A percentile compares a stretch with the other conserved stretches of the same genome.
phyloP scores from a whole-genome alignment of 164 flowering plant species.

The Pachysandra terminalis region DNA sequence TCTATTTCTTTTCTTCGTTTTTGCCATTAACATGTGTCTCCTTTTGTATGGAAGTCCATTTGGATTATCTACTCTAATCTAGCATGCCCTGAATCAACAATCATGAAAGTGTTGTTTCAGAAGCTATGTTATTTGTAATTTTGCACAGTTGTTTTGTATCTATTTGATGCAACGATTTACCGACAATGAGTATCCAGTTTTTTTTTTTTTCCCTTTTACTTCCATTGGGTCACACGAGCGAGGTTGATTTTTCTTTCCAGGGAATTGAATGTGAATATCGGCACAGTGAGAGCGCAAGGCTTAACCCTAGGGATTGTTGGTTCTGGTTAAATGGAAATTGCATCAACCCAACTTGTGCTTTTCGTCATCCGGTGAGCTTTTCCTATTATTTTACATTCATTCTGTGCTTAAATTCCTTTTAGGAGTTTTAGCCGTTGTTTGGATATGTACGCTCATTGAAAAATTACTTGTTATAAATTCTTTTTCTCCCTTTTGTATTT shows the following conservation, averaged over 20 bases:
- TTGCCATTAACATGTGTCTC: background rate
- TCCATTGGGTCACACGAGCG: background rate
- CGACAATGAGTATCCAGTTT: too few relatives aligned
- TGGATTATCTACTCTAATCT: background rate
- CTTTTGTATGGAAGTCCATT: background rate
- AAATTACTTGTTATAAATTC: too few relatives aligned
- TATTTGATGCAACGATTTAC: background rate
- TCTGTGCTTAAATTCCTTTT: background rate
- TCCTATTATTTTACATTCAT: background rate
- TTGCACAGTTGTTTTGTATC: background rate
- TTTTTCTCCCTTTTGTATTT: too few relatives aligned
- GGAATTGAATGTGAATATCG: slow-evolving; percentile 76
- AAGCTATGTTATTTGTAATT: background rate
- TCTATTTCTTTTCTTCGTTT: background rate
- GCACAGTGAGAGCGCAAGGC: slow-evolving; percentile 69
- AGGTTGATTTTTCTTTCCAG: slow-evolving; percentile 23
- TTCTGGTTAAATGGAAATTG: slow-evolving; percentile 73
- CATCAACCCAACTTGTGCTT: slow-evolving; percentile 61
- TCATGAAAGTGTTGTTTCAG: background rate
- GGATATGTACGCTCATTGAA: background rate
- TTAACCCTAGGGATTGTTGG: slow-evolving; percentile 78
- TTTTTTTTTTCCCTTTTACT: background rate
- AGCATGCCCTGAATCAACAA: background rate
- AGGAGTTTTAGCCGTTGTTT: background rate
- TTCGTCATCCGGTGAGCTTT: slow-evolving; percentile 76